These are phyloP conservation scores for Thelonectria rubi DNA, from an alignment of 2,329 filamentous ascomycete genomes.

Conservation along the genomic window DNA sequence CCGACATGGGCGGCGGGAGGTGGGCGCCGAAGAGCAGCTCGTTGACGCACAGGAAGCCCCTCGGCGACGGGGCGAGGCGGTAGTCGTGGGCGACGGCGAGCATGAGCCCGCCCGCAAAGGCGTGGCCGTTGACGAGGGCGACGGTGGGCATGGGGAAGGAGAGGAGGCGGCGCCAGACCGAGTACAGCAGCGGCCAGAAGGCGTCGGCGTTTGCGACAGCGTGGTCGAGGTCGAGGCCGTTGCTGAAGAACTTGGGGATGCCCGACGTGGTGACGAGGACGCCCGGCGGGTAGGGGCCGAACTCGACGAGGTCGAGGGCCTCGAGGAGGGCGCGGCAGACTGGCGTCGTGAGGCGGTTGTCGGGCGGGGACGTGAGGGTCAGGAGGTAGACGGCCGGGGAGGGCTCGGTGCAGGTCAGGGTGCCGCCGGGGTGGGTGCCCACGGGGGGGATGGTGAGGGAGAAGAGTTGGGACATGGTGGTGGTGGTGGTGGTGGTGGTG, in stretches of 20 bases:
- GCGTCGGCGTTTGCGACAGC: constrained; percentile 62
- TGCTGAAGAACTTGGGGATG: constrained; percentile 83
- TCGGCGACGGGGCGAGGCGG: constrained; percentile 74
- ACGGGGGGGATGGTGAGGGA: constrained; percentile 63
- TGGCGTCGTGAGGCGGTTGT: constrained; percentile 77
- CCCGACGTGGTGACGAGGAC: constrained; percentile 80
- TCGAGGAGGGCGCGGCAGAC: constrained; percentile 74
- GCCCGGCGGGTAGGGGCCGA: constrained; percentile 67
- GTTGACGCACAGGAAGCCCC: constrained; percentile 82
- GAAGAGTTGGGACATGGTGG: constrained; percentile 46
- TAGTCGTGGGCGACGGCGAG: constrained; percentile 85
- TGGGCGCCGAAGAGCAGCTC: constrained; percentile 82
- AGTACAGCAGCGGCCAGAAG: constrained; percentile 72
- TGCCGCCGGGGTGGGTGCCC: constrained; percentile 60
- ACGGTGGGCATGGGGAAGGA: constrained; percentile 80
- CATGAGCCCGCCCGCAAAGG: constrained; percentile 85
- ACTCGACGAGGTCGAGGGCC: constrained; percentile 79
- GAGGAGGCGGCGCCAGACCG: constrained; percentile 68
- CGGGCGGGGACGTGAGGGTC: constrained; percentile 74
- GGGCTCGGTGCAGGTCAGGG: constrained; percentile 70
- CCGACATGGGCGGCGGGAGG: constrained; percentile 77
- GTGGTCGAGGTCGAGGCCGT: constrained; percentile 80
- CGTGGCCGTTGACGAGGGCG: constrained; percentile 81
- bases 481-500: background rate
- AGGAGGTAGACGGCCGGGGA: constrained; percentile 73